These are phyloP conservation scores for Kluyveromyces nonfermentans DNA, from an alignment of 805 yeast species.

Conservation along the genomic window DNA sequence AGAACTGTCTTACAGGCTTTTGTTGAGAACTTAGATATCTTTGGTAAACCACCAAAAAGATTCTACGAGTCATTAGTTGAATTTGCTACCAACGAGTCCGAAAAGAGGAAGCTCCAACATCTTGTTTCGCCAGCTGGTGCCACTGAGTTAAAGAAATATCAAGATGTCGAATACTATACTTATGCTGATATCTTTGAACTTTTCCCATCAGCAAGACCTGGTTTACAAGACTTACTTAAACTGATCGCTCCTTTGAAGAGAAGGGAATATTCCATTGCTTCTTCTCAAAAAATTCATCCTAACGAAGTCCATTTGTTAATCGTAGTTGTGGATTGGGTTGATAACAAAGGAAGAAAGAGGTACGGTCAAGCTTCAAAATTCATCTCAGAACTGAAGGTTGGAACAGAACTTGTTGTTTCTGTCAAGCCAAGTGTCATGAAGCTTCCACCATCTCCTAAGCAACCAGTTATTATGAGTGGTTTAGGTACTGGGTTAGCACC, in stretches of 20 bases:
- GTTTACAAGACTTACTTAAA: slow-evolving; percentile 55
- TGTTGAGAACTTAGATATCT: slow-evolving; percentile 71
- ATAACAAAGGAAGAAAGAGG: slow-evolving; percentile 73
- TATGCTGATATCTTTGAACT: slow-evolving; percentile 75
- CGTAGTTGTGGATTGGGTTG: slow-evolving; percentile 95
- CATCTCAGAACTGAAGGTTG: slow-evolving; percentile 67
- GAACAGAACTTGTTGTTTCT: slow-evolving; percentile 82
- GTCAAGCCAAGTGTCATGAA: slow-evolving; percentile 98
- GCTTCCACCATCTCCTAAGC: slow-evolving; percentile 75
- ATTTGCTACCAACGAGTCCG: slow-evolving; percentile 60
- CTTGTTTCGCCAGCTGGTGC: slow-evolving; percentile 77
- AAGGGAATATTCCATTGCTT: slow-evolving; percentile 96
- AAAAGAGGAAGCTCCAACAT: slow-evolving; percentile 50
- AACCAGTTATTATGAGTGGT: slow-evolving; percentile 94
- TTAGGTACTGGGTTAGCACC: slow-evolving; percentile 98
- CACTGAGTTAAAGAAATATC: slow-evolving; percentile 69
- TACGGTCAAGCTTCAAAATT: slow-evolving; percentile 93
- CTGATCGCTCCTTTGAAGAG: slow-evolving; percentile 83
- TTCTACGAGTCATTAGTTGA: slow-evolving; percentile 78
- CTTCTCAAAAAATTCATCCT: slow-evolving; percentile 87
- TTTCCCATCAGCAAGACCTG: slow-evolving; percentile 76
- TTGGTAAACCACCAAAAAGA: slow-evolving; percentile 93
- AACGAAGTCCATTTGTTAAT: slow-evolving; percentile 84
- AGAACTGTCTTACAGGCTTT: slow-evolving; percentile 79
- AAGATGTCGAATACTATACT: slow-evolving; percentile 73